Base-by-base conservation (phyloP, 805 yeast species). In the Candida corydali region DNA sequence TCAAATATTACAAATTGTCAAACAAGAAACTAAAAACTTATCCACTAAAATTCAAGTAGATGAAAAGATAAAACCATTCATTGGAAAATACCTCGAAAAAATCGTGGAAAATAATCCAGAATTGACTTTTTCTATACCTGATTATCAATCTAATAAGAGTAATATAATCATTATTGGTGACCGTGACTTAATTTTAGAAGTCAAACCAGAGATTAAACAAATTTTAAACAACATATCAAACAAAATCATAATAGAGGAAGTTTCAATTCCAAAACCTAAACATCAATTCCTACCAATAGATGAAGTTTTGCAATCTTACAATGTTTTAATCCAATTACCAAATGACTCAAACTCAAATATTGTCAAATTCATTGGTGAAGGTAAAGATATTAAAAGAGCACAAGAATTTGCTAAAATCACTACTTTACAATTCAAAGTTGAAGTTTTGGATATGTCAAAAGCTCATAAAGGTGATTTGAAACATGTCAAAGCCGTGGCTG, bases 381-480 rank as follows among this genome's bases (percentile, higher is more conserved):
- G 57, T 38, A 52, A 57, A 10, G 70, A 76, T 37, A 73, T 89
- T 34, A 50, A 69, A 9, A 62, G 65, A 12, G 97, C 97, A 14
- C 67, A 82, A 43, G 68, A 67, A 19, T 64, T 61, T 41, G 86
- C 91, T 11, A 75, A 80, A 57, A 55, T 69, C 33, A 67, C 77
- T 28, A 75, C 93, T 23, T 66, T 78, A 32, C 70, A 75, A 38
- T 78, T 71, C 54, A 65, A 71, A 39, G 76, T 81, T 27, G 87
- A 80, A 45, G 63, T 78, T 24, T 70, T 93, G 52, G 95, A 88
- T 51, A 80, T 93, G 58, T 79, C 94, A 8, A 82, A 76, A 59
- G 95, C 98, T 20, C 97, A 93, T 57, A 85, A 87, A 51, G 86
- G 84, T 45, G 77, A 86, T 53, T 54, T 76, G 36, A 57, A 65